phyloP scores from a whole-genome alignment of 306 rosid species.

The Canavalia ensiformis region DNA sequence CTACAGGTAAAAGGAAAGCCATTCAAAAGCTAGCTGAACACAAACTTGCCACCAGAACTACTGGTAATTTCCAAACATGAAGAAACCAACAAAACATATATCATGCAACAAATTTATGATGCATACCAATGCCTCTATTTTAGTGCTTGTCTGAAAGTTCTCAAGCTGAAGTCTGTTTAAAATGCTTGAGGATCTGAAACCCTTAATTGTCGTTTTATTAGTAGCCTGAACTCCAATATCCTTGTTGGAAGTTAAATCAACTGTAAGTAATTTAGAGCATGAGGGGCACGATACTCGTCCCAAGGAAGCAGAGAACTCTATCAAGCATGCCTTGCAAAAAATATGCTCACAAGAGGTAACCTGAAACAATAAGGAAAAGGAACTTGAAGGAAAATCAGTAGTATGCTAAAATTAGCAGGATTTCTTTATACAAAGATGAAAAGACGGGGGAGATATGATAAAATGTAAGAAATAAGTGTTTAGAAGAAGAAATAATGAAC shows the following conservation, averaged over 20 bases:
- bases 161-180: constrained; percentile 81
- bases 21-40: constrained; percentile 14
- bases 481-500: constrained; percentile 31
- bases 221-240: constrained; percentile 52
- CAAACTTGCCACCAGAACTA: constrained; percentile 27
- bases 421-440: neutral
- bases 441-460: neutral
- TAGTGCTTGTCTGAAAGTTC: constrained; percentile 94
- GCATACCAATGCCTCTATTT: constrained; percentile 97
- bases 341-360: constrained; percentile 84
- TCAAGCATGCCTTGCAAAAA: constrained; percentile 86
- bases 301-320: constrained; percentile 68
- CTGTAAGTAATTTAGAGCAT: constrained; percentile 84
- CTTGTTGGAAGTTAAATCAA: constrained; percentile 68
- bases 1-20: constrained; percentile 6
- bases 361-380: constrained; percentile 57
- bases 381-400: neutral
- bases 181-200: constrained; percentile 87
- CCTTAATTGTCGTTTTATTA: constrained; percentile 73
- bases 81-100: neutral
- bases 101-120: neutral
- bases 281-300: constrained; percentile 81
- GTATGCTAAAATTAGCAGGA: constrained; percentile 9
- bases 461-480: neutral
- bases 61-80: neutral